phyloP scores from a whole-genome alignment of 2,329 filamentous ascomycete species.

The Botrytis squamosa region DNA sequence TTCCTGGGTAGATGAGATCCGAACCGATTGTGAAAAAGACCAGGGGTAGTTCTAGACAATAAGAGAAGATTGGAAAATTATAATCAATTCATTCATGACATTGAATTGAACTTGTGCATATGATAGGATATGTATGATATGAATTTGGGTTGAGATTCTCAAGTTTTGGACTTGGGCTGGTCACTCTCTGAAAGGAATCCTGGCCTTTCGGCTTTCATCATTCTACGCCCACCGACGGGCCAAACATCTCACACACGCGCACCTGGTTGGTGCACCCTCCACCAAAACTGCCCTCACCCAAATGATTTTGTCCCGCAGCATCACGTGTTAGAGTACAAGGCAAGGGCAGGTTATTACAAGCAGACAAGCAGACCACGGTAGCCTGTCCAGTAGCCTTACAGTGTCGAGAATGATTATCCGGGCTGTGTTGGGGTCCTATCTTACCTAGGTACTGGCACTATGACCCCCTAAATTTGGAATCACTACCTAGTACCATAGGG shows the following conservation, averaged over 20 bases:
- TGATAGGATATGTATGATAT: not conserved
- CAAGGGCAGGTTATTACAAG: not conserved
- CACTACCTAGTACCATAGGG: not conserved
- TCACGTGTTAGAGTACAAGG: not conserved
- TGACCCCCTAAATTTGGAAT: not conserved
- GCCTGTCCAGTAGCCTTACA: not conserved
- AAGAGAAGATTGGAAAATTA: conserved; percentile 19
- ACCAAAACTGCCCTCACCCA: not conserved
- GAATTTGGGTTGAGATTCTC: not conserved
- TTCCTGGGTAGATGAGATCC: conserved; percentile 20
- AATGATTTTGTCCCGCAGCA: not conserved
- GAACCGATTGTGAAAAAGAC: not conserved
- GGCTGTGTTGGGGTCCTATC: not conserved
- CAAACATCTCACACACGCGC: not conserved
- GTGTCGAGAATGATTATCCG: not conserved
- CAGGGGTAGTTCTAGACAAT: conserved; percentile 21
- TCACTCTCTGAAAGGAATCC: conserved; percentile 7
- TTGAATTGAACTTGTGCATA: conserved; percentile 12
- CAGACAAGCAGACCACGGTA: not conserved
- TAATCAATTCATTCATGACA: conserved; percentile 30
- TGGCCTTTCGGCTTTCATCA: conserved; percentile 11
- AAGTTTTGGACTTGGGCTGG: conserved; percentile 2
- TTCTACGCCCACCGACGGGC: not conserved
- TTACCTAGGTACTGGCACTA: not conserved
- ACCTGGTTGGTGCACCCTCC: not conserved